A percentile compares a stretch with the other conserved stretches of the same genome.
These are phyloP conservation scores for Coemansia sp. DNA, from an alignment of 371 early-diverging fungal genomes.

Conservation along the genomic window DNA sequence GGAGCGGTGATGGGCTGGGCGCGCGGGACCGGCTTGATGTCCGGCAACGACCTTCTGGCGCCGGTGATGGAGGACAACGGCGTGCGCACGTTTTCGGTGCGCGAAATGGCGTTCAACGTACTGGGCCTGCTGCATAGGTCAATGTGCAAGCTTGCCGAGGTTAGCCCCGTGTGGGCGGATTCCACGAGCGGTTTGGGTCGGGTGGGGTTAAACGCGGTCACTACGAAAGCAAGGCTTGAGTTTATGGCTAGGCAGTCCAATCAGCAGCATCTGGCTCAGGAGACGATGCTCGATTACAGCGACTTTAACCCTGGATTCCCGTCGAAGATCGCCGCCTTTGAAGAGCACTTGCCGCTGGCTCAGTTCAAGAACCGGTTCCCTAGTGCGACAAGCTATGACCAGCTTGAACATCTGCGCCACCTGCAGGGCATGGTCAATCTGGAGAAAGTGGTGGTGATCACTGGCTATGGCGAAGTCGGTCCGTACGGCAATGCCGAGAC, in stretches of 20 bases:
- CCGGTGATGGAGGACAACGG: conserved; percentile 88
- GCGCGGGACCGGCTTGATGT: conserved; percentile 94
- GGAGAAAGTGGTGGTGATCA: conserved; percentile 88
- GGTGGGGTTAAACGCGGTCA: conserved; percentile 53
- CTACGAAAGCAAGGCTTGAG: conserved; percentile 54
- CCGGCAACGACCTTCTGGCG: conserved; percentile 85
- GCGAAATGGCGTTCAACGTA: conserved; percentile 59
- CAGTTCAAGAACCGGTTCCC: conserved; percentile 93
- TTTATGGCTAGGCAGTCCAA: no score
- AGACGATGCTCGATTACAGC: conserved; percentile 55
- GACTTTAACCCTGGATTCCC: no score
- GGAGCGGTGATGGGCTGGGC: conserved; percentile 97
- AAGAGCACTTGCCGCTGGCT: conserved; percentile 79
- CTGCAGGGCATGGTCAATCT: conserved; percentile 86
- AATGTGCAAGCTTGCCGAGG: conserved; percentile 70
- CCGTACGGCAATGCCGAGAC: conserved; percentile 91
- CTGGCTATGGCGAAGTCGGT: conserved; percentile 93
- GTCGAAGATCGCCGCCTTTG: conserved; percentile 44
- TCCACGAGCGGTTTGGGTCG: conserved; percentile 73
- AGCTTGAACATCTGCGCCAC: conserved; percentile 66
- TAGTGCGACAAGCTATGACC: conserved; percentile 59
- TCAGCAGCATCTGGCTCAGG: conserved; percentile 19
- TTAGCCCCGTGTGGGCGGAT: conserved; percentile 89
- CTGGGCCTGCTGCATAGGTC: conserved; percentile 69
- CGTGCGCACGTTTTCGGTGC: conserved; percentile 76